Evolutionary conservation across 805 yeast genomes (phyloP), one percentile per base, ranked within the genome.

Genomic region (Debaryomyces tyrocola): DNA sequence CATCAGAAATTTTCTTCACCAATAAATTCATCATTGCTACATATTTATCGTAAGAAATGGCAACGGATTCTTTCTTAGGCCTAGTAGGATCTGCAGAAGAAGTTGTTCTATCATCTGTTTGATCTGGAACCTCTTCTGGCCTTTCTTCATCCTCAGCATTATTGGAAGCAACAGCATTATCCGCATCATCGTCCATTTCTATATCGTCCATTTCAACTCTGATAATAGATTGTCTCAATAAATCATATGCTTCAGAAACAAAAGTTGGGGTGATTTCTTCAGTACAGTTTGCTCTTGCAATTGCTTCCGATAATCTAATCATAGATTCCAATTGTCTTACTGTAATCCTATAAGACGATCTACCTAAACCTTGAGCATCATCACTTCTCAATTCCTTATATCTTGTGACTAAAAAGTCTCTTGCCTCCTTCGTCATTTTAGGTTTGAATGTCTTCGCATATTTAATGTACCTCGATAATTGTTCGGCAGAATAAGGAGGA

Each of bases 371-470:
- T 64, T 87, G 95, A 1, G 97, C 88, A 66, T 92, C 98, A 60
- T 89, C 94, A 33, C 80, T 80, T 66, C 99, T 79, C 51, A 92
- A 76, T 58, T 87, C 95, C 62, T 88, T 89, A 67, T 92, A 92
- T 53, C 85, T 80, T 43, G 80, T 73, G 28, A 92, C 92, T 55
- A 92, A 71, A 51, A 78, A 81, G 46, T 82, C 84, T 55, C 96
- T 75, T 1, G 98, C 94, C 45, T 82, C 89, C 51, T 80, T 80
- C 4, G 90, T 83, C 86, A 92, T 80, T 53, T 78, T 80, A 1
- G 99, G 99, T 67, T 87, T 89, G 76, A 92, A 90, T 2, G 97
- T 90, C 54, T 87, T 81, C 1, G 98, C 97, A 61, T 91, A 94
- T 58, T 82, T 85, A 66, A 92, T 91, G 64, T 90, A 92, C 52